Evolutionary conservation across 2,329 filamentous ascomycete species (phyloP).

Genomic region (Exophiala mesophila): DNA sequence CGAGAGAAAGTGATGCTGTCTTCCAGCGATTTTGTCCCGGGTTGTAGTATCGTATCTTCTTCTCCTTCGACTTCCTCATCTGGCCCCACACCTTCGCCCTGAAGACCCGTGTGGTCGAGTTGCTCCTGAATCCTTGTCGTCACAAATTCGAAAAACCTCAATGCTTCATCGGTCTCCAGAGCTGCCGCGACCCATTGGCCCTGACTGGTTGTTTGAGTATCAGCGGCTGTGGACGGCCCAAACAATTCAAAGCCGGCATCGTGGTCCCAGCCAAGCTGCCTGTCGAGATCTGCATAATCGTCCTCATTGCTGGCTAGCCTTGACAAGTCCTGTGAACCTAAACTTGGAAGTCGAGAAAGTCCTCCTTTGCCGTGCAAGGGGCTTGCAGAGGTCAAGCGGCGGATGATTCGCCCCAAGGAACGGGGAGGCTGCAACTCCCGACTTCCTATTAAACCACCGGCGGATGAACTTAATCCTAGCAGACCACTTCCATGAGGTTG

Average conservation of each 20-base stretch:
- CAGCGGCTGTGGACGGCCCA: constrained; percentile 41
- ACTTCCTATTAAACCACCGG: constrained; percentile 28
- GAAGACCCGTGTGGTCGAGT: constrained; percentile 28
- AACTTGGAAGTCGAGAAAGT: constrained; percentile 28
- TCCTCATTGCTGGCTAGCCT: constrained; percentile 16
- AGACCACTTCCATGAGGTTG: constrained; percentile 33
- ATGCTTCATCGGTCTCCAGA: constrained; percentile 55
- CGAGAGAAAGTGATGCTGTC: constrained; percentile 54
- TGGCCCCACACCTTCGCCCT: constrained; percentile 27
- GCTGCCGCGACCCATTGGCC: constrained; percentile 46
- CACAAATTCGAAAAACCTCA: constrained; percentile 61
- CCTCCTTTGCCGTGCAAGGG: constrained; percentile 45
- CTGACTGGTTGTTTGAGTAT: constrained; percentile 45
- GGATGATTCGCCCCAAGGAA: constrained; percentile 39
- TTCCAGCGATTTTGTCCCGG: constrained; percentile 11
- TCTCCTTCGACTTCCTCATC: constrained; percentile 12
- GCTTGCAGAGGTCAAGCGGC: constrained; percentile 54
- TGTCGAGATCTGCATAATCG: constrained; percentile 32
- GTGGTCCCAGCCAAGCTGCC: constrained; percentile 29
- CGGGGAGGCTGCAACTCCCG: constrained; percentile 26
- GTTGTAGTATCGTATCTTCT: constrained; percentile 2
- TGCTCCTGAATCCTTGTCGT: constrained; percentile 38
- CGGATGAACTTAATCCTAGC: constrained; percentile 34
- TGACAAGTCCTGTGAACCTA: constrained; percentile 7
- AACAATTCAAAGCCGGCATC: constrained; percentile 41